Evolutionary conservation across 2,329 filamentous ascomycete species (phyloP), one percentile per base, ranked within the genome.

Genomic region (Trichocomaceae sp.): DNA sequence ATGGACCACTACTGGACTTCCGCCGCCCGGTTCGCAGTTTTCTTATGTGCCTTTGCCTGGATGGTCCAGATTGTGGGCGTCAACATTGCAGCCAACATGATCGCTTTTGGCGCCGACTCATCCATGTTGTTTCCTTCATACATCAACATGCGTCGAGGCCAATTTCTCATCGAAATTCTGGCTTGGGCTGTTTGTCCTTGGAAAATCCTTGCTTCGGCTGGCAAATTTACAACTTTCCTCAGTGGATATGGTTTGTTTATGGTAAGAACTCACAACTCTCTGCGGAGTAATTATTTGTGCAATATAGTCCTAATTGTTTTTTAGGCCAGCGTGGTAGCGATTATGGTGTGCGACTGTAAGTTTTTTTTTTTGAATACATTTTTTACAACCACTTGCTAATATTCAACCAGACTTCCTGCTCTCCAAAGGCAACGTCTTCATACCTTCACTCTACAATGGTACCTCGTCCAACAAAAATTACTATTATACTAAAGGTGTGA

Each of bases 181-280:
- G 77, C 76, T 37, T 83, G 79, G 79, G 75, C 75, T 2, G 72
- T 83, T 52, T 79, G 81, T 3, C 80, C 80, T 5, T 84, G 81
- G 82, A 82, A 83, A 68, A 83, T 84, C 54, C 67, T 83, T 26
- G 70, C 67, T 33, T 80, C 77, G 0, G 81, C 81, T 6, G 60
- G 66, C 15, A 79, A 76, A 0, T 79, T 84, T 58, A 68, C 83
- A 8, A 75, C 78, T 35, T 86, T 86, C 66, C 83, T 87, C 75
- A 72, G 76, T 42, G 82, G 81, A 1, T 81, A 83, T 65, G 76
- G 77, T 5, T 75, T 84, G 33, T 85, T 85, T 66, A 70, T 85
- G 2, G 81, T 79, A 0, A 81, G 81, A 0, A 5, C 8, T 39
- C 31, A 15, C 31, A 39, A 5, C n/a, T 42, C 8, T 4, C 13